Evolutionary conservation across 176 grass and related monocot genomes (phyloP), one percentile per base, ranked within the genome.

Genomic region (Oropetium thomaeum): DNA sequence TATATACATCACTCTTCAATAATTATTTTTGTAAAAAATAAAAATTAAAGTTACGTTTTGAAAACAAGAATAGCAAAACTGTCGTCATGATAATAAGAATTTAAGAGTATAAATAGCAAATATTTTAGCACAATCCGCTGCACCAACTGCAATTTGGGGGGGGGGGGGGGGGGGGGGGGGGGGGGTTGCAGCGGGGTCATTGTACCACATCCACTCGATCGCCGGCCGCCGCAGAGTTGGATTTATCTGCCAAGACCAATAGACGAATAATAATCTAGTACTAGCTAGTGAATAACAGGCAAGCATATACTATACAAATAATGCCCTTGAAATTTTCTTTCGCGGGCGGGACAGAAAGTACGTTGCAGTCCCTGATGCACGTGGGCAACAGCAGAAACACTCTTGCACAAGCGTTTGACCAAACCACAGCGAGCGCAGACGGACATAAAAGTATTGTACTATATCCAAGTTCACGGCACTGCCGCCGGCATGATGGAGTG

Each of bases 321-420:
- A 5, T 8, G 12, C 2, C 9, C 1, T 52, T 52, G 44, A 5
- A 45, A 20, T 20, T 54, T 55, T 10, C 7, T 7, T 26, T 49
- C 15, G 5, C 16, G 14, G 3, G 14, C 15, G 23, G 9, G 53
- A n/a, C n/a, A 57, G 23, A 13, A 57, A 55, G 8, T 55, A 55
- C 22, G 52, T n/a, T 52, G 7, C 49, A 10, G 7, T 22, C 20
- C 10, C 17, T 42, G 2, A 3, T 10, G 23, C 38, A 58, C 47
- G 37, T 82, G 61, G 59, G 15, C 27, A 34, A 49, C 62, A 53
- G 19, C 64, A 76, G 63, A 83, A 77, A 49, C 27, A 59, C 4
- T 0, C 16, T 15, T 29, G 16, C 53, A 30, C 1, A 12, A 44
- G 14, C 45, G 17, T 54, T 81, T 86, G 58, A 70, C 44, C 41